These are phyloP conservation scores for Aspergillus sp. DNA, from an alignment of 2,329 filamentous ascomycete genomes.

Conservation along the genomic window DNA sequence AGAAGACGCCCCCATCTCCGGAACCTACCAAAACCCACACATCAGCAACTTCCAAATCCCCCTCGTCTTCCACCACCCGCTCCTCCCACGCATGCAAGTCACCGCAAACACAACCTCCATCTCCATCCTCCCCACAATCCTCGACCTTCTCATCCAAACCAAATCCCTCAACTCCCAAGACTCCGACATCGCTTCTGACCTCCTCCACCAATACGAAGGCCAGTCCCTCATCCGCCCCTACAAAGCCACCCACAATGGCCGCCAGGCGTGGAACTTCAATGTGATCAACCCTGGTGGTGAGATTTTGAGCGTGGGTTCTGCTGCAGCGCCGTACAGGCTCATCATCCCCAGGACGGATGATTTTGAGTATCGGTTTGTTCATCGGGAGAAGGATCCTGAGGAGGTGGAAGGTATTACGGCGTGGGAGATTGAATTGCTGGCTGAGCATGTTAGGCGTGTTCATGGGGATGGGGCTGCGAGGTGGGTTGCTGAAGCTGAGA, in stretches of 20 bases:
- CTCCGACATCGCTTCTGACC: constrained; percentile 28
- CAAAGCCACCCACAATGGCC: constrained; percentile 25
- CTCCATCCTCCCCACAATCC: constrained; percentile 41
- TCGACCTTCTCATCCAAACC: constrained; percentile 39
- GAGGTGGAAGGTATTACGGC: constrained; percentile 27
- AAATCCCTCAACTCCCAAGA: constrained; percentile 31
- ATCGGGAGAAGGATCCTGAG: constrained; percentile 27
- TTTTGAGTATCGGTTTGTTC: constrained; percentile 38
- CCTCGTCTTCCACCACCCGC: constrained; percentile 39
- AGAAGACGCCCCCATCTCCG: constrained; percentile 33
- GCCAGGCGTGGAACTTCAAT: constrained; percentile 28
- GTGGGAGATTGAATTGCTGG: constrained; percentile 24
- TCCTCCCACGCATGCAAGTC: constrained; percentile 36
- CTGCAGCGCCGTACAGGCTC: constrained; percentile 71
- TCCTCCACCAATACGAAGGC: constrained; percentile 42
- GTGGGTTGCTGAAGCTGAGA: constrained; percentile 32
- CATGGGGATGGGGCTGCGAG: constrained; percentile 28
- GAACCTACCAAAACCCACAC: constrained; percentile 40
- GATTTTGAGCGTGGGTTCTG: constrained; percentile 58
- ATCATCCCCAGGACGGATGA: constrained; percentile 70
- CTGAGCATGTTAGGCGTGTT: constrained; percentile 16
- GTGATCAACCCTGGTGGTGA: constrained; percentile 31
- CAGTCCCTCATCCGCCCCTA: constrained; percentile 42
- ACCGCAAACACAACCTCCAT: constrained; percentile 36
- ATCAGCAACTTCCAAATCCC: constrained; percentile 41